Percentiles rank a stretch among this genome's conserved stretches.
phyloP scores from a whole-genome alignment of 768 basidiomycete genomes.

The Postia placenta region DNA sequence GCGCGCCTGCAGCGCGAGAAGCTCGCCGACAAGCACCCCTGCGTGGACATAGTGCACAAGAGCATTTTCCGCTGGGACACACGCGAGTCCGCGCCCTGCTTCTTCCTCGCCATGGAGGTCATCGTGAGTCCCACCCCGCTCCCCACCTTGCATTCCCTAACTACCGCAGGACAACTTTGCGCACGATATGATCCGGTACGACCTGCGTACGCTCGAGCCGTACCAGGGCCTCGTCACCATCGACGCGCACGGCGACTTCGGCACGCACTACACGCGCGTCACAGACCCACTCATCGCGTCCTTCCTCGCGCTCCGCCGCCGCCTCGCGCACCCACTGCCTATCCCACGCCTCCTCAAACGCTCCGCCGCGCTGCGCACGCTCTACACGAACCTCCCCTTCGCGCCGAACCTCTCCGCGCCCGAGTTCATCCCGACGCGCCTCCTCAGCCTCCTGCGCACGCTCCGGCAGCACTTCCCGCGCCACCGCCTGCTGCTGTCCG shows the following conservation, averaged over 20 bases:
- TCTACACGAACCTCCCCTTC: conserved; percentile 76
- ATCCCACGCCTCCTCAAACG: conserved; percentile 49
- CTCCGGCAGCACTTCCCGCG: conserved; percentile 82
- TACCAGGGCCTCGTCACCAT: conserved; percentile 80
- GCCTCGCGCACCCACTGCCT: conserved; percentile 51
- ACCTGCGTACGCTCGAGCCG: conserved; percentile 70
- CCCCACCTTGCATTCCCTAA: background rate
- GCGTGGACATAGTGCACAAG: conserved; percentile 62
- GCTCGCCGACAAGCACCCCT: conserved; percentile 56
- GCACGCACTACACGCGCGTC: conserved; percentile 75
- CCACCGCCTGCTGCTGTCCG: conserved; percentile 90
- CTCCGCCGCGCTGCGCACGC: conserved; percentile 50
- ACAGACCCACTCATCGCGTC: conserved; percentile 80
- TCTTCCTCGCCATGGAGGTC: conserved; percentile 92
- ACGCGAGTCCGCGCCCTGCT: conserved; percentile 79
- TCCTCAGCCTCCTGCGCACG: conserved; percentile 77
- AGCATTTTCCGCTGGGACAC: conserved; percentile 85
- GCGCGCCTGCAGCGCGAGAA: conserved; percentile 65
- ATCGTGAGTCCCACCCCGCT: conserved; percentile 50
- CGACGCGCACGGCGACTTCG: conserved; percentile 76
- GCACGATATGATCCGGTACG: conserved; percentile 92
- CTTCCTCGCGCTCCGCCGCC: conserved; percentile 64
- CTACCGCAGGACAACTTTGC: conserved; percentile 83
- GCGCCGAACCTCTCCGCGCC: conserved; percentile 82
- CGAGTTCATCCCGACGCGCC: conserved; percentile 91